phyloP scores from a whole-genome alignment of 441 rosid genomes.

The Gossypium schwendimanii region DNA sequence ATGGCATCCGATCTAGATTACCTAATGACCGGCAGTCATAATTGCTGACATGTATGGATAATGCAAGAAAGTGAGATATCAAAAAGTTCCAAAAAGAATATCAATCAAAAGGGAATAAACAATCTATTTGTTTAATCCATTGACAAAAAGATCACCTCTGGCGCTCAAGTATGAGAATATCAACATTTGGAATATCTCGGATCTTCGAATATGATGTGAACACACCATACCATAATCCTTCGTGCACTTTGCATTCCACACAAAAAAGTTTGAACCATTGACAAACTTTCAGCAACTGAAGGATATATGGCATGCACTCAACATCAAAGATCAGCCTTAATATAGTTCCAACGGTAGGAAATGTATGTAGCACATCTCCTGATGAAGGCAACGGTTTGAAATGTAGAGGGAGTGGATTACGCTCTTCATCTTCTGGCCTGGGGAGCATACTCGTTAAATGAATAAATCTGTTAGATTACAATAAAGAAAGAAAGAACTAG shows the following conservation, averaged over 20 bases:
- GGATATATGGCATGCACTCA: conserved; percentile 24
- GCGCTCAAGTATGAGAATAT: conserved; percentile 27
- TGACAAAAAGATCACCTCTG: conserved; percentile 36
- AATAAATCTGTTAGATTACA: neutral
- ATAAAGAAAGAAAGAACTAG: neutral
- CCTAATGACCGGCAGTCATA: conserved; percentile 40
- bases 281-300: conserved; percentile 39
- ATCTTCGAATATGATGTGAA: conserved; percentile 42
- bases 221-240: conserved; percentile 60
- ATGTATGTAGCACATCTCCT: conserved; percentile 44
- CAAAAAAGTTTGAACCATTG: conserved; percentile 55
- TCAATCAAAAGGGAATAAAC: neutral
- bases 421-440: conserved; percentile 45
- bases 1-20: conserved; percentile 41
- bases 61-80: neutral
- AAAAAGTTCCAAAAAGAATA: neutral
- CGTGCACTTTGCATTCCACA: conserved; percentile 46
- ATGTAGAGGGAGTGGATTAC: conserved; percentile 41
- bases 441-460: neutral
- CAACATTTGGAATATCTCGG: conserved; percentile 30
- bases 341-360: conserved; percentile 73
- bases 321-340: conserved; percentile 41
- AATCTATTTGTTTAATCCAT: neutral
- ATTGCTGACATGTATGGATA: conserved; percentile 29
- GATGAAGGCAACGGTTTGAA: conserved; percentile 41